phyloP scores from a whole-genome alignment of 2,329 filamentous ascomycete species.

The Aspergillus tanneri region DNA sequence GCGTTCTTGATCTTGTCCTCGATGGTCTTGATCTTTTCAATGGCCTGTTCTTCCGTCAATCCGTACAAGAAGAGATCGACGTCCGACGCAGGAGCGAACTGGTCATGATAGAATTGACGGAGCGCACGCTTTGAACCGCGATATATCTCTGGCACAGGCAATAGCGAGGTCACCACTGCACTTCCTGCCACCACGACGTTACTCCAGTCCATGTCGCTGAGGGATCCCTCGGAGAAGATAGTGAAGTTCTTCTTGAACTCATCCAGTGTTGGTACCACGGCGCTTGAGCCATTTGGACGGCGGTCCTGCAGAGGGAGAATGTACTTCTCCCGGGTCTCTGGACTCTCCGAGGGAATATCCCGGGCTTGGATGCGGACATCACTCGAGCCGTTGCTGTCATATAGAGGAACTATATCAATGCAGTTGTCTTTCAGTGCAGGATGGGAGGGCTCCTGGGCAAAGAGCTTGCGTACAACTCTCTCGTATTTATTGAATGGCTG shows the following conservation, averaged over 20 bases:
- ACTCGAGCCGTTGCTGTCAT: constrained; percentile 22
- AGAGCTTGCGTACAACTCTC: constrained; percentile 36
- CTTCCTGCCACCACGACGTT: constrained; percentile 81
- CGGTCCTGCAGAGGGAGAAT: constrained; percentile 46
- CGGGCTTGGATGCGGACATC: constrained; percentile 34
- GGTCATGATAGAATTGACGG: constrained; percentile 76
- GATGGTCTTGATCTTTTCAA: constrained; percentile 82
- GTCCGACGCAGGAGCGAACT: constrained; percentile 78
- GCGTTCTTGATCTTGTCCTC: constrained; percentile 72
- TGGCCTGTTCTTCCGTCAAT: constrained; percentile 70
- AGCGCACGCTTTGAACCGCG: constrained; percentile 60
- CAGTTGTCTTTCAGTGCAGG: constrained; percentile 29
- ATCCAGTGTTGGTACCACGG: constrained; percentile 64
- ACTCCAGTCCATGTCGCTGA: constrained; percentile 74
- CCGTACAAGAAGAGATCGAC: constrained; percentile 85
- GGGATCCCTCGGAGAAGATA: constrained; percentile 75
- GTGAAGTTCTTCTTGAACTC: constrained; percentile 78
- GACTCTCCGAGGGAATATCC: constrained; percentile 30
- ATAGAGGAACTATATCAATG: constrained; percentile 39
- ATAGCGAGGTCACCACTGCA: constrained; percentile 73
- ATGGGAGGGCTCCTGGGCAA: constrained; percentile 40
- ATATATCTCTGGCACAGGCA: constrained; percentile 67
- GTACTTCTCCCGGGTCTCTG: constrained; percentile 34
- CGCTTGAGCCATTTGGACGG: constrained; percentile 61
- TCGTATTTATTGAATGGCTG: constrained; percentile 41